Conservation (phyloP, 257 asterid genomes). For the Parsonsia alboflavescens region DNA sequence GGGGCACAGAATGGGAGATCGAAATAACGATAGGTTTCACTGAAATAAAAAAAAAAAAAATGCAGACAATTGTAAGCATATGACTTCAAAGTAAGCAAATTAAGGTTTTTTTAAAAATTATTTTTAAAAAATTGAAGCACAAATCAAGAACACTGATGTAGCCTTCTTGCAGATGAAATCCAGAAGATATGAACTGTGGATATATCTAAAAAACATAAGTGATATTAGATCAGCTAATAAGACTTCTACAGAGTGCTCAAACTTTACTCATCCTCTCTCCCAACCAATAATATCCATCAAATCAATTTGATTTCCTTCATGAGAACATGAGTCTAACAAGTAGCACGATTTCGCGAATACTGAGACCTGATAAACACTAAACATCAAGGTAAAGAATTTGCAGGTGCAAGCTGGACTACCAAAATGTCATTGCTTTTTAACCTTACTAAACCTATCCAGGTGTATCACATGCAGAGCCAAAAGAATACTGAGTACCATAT, state of each 20-base stretch:
- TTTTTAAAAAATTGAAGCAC: not conserved
- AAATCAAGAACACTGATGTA: not conserved
- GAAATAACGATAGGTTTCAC: slow-evolving; percentile 49
- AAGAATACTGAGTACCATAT: not conserved
- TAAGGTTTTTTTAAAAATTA: not conserved
- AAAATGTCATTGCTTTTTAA: not conserved
- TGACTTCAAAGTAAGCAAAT: not conserved
- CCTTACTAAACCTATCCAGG: not conserved
- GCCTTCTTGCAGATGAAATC: not conserved
- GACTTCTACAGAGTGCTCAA: not conserved
- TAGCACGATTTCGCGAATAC: not conserved
- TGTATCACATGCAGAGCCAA: not conserved
- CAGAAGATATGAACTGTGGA: not conserved
- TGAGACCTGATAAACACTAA: not conserved
- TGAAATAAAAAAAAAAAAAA: slow-evolving; percentile 21
- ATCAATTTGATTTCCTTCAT: not conserved
- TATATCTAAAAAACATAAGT: not conserved
- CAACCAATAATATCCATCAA: not conserved
- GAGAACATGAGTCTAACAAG: not conserved
- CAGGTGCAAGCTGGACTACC: not conserved
- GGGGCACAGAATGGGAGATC: slow-evolving; percentile 55
- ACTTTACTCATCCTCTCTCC: not conserved
- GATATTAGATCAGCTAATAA: not conserved
- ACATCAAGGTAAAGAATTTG: not conserved
- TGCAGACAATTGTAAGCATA: not conserved